Base-by-base conservation (phyloP, 2,329 filamentous ascomycete genomes). In the Beauveria sp. region DNA sequence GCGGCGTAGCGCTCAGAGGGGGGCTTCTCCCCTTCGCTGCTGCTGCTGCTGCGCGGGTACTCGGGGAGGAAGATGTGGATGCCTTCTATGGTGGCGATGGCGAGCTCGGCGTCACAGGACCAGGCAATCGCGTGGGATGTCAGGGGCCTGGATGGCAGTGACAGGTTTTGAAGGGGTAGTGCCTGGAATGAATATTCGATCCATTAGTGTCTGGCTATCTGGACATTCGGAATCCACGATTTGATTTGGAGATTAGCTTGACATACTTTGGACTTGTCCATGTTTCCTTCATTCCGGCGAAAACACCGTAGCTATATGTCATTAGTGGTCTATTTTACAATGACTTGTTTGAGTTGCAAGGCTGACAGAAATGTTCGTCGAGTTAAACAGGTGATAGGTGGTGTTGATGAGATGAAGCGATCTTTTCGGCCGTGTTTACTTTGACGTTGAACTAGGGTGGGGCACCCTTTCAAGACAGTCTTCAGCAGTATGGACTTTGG, bases 121-220 rank as follows among this genome's bases (percentile, higher is more conserved):
- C 59, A 61, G 30, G 59, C 67, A 9, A 78, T 65, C 1, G 75
- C 71, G 62, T 77, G 76, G 5, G 74, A 74, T 30, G 77, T 76
- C 63, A 79, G 70, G 20, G 79, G 77, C 5, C 78, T 71, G 12
- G 77, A 75, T 43, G 72, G 71, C 22, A 82, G 70, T 52, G 71
- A 69, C 24, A 82, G 71, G 3, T 77, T 73, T 65, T 79, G 78
- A 9, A 85, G 74, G 1, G 79, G 79, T 7, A 79, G 75, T 12
- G 53, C 59, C 59, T 61, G 12, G 24, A n/a, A 20, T 16, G 38
- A 30, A 43, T 18, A 18, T 7, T 42, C 8, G 30, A 40, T 45
- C 2, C 18, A n/a, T 59, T 26, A 30, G 18, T 16, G 22, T 24
- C 22, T 24, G 22, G 22, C 22, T 10, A 3, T 50, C 16, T 24